Evolutionary conservation across 2,329 filamentous ascomycete genomes (phyloP).

Genomic region (Monosporascus sp.): DNA sequence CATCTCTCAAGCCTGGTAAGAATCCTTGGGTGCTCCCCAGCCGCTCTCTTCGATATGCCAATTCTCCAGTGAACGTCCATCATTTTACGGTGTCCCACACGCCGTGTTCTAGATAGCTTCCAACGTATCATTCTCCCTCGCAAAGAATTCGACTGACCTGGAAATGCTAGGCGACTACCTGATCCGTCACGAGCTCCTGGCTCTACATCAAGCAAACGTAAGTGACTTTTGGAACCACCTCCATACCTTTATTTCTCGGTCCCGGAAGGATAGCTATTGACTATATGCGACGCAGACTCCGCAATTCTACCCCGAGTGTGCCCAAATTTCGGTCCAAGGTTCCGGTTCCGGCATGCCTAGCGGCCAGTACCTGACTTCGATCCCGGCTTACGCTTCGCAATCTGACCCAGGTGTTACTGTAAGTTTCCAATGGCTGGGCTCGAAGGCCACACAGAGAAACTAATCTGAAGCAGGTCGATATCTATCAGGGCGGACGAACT

Average conservation of each 20-base stretch:
- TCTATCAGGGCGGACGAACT: conserved; percentile 37
- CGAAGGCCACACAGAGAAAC: background rate
- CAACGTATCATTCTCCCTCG: too few species aligned
- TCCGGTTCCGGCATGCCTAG: conserved; percentile 38
- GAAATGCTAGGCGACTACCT: conserved; percentile 39
- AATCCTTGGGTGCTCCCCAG: too few species aligned
- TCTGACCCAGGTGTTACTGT: conserved; percentile 43
- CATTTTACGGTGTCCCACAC: too few species aligned
- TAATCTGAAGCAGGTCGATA: conserved; percentile 33
- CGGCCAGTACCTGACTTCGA: conserved; percentile 35
- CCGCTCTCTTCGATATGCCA: too few species aligned
- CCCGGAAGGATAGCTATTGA: background rate
- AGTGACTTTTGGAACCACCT: conserved; percentile 18
- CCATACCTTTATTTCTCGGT: background rate
- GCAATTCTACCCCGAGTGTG: conserved; percentile 53
- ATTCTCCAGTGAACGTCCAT: too few species aligned
- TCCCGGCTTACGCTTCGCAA: conserved; percentile 39
- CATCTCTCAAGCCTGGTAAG: conserved; percentile 35
- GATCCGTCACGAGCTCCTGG: conserved; percentile 51
- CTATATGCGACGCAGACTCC: conserved; percentile 21
- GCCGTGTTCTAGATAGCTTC: too few species aligned
- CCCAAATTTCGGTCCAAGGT: conserved; percentile 45
- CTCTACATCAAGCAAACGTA: conserved; percentile 46
- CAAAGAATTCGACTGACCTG: background rate
- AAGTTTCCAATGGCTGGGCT: conserved; percentile 9